Base-by-base conservation (phyloP, 768 basidiomycete species). In the Tephrocybe sp. region DNA sequence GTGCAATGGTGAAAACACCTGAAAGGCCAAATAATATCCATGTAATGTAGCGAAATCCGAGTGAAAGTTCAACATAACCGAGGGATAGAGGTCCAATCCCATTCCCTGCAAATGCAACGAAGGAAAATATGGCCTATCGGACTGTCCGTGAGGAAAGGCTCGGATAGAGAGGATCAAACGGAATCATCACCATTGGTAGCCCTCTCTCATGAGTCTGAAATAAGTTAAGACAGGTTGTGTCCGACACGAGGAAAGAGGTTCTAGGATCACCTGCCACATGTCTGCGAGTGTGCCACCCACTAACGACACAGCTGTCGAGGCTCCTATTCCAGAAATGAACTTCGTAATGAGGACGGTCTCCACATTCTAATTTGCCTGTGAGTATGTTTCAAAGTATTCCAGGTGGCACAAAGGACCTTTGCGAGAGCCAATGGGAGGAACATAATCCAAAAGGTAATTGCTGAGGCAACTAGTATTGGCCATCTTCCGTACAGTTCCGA, bases 11-110 rank as follows among this genome's bases (percentile, higher is more conserved):
- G 21, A 44, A 44, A 18, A 23, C 27, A n/a, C 42, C 42, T 16
- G 42, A 44, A 11, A 44, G 25, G 42, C 42, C 42, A 18, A 44
- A 44, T 18, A 44, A 7, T 44, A 44, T 44, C 42, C 42, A 44
- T 8, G 19, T 44, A 7, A 44, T 29, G 25, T 44, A 44, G n/a
- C 42, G 23, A 18, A 44, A 44, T 3, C 42, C 42, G 3, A 44
- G 19, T 3, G 42, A 15, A 12, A 44, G 42, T 18, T 29, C 42
- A 18, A 44, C 30, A 12, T 44, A 44, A 2, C 42, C 42, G 18
- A 44, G 30, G 12, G 29, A 22, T n/a, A 44, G 9, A 9, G 42
- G 42, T 4, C 42, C 42, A 9, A 44, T 15, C 4, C 42, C 42
- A n/a, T 19, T 31, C 15, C 42, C 42, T 30, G 42, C 42, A 30